A percentile compares a stretch with the other conserved stretches of the same genome.
Conservation (phyloP, 2,329 filamentous ascomycete species). For the Fusarium coffeatum region DNA sequence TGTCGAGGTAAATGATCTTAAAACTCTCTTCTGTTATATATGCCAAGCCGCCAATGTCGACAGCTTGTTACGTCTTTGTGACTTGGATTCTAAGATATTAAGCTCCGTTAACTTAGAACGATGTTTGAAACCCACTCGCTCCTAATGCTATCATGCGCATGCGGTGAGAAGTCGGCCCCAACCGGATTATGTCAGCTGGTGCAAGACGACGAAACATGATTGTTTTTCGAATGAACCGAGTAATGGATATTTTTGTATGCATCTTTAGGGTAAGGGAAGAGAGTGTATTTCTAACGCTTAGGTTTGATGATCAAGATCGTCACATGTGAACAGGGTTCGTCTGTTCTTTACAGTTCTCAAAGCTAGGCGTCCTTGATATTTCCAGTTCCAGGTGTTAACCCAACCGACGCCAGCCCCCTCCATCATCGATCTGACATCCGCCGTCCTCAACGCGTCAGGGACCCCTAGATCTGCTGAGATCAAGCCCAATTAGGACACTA, state of each 20-base stretch:
- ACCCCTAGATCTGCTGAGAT: constrained; percentile 5
- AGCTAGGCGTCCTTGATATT: constrained; percentile 6
- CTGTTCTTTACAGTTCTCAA: constrained; percentile 3
- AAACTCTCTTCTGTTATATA: not conserved
- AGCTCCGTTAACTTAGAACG: not conserved
- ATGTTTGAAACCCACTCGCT: constrained; percentile 16
- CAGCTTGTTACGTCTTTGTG: not conserved
- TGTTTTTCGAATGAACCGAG: not conserved
- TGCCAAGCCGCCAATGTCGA: not conserved
- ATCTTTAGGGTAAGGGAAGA: not conserved
- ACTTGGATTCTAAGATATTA: not conserved
- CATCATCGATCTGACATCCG: constrained; percentile 33
- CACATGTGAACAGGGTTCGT: constrained; percentile 25
- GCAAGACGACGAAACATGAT: constrained; percentile 7
- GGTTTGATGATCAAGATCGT: not conserved
- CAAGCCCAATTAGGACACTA: constrained; percentile 7
- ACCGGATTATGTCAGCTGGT: constrained; percentile 38
- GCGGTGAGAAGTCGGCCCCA: constrained; percentile 35
- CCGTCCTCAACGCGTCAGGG: constrained; percentile 34
- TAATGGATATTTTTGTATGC: not conserved
- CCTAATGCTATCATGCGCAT: constrained; percentile 6
- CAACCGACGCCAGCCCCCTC: constrained; percentile 29
- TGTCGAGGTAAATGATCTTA: constrained; percentile 3
- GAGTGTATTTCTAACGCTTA: not conserved
- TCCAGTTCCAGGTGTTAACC: not conserved